Evolutionary conservation across 352 stramenopile species (phyloP).

Genomic region (Globisporangium paroecandrum): DNA sequence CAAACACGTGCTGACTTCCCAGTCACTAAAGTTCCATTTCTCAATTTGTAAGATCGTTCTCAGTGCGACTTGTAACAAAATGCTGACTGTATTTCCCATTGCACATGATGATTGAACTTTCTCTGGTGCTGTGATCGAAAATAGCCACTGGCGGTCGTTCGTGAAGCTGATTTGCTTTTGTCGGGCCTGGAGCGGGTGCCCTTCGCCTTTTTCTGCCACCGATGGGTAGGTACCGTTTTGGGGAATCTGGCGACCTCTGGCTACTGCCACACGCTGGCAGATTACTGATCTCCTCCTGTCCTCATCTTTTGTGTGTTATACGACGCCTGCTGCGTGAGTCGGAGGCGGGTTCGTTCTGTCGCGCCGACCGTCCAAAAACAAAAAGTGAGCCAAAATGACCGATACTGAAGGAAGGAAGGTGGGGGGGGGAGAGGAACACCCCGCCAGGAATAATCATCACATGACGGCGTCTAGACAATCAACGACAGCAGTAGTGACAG

Average conservation of each 20-base stretch:
- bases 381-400: too few relatives aligned
- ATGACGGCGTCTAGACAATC: too few relatives aligned
- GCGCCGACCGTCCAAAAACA: background rate
- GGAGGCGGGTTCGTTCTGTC: background rate
- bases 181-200: background rate
- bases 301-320: background rate
- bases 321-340: background rate
- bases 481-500: too few relatives aligned
- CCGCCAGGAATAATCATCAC: too few relatives aligned
- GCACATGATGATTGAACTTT: slow-evolving; percentile 5
- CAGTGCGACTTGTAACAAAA: background rate
- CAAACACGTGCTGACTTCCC: background rate
- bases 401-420: too few relatives aligned
- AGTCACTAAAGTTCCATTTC: background rate
- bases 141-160: background rate
- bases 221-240: background rate
- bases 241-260: background rate
- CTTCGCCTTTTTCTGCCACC: background rate
- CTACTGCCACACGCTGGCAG: background rate
- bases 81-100: background rate
- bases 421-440: too few relatives aligned
- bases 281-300: slow-evolving; percentile 1
- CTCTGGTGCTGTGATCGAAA: background rate
- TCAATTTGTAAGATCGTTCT: background rate
- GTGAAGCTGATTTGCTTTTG: slow-evolving; percentile 3